Percentiles rank a stretch among this genome's conserved stretches.
phyloP scores from a whole-genome alignment of 2,329 filamentous ascomycete genomes.

The Botrytis pseudocinerea region DNA sequence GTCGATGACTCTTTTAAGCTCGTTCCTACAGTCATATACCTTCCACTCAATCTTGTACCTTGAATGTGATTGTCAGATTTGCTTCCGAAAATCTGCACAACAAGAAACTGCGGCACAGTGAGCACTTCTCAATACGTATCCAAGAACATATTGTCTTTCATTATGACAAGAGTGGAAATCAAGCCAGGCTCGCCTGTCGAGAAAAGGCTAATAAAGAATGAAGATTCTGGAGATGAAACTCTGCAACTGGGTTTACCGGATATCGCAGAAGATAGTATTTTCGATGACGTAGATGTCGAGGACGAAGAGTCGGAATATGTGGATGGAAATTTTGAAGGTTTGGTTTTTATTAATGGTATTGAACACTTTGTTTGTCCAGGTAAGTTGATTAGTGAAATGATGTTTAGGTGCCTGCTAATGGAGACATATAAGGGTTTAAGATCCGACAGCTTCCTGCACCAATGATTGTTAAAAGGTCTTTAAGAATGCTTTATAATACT shows the following conservation, averaged over 20 bases:
- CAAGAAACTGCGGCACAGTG: background rate
- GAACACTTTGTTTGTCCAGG: conserved; percentile 26
- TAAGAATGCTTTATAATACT: conserved; percentile 33
- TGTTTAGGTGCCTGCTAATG: background rate
- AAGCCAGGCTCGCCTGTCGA: conserved; percentile 22
- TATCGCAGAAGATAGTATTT: conserved; percentile 31
- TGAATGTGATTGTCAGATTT: background rate
- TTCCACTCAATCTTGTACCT: background rate
- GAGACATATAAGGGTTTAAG: conserved; percentile 23
- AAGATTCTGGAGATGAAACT: conserved; percentile 28
- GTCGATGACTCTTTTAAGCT: background rate
- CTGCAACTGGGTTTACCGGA: conserved; percentile 29
- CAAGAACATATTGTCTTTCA: background rate
- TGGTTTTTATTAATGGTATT: conserved; percentile 22
- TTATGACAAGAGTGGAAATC: conserved; percentile 22
- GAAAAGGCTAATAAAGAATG: conserved; percentile 24
- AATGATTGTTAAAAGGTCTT: conserved; percentile 19
- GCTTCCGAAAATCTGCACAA: background rate
- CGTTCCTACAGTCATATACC: background rate
- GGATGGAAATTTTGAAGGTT: conserved; percentile 35
- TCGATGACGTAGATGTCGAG: conserved; percentile 35
- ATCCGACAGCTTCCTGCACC: conserved; percentile 24
- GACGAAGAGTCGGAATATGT: conserved; percentile 36
- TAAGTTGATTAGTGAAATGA: background rate
- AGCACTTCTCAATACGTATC: background rate